Evolutionary conservation across 192 early-diverging fungal genomes (phyloP), one percentile per base, ranked within the genome.

Genomic region (Dissophora globulifera): DNA sequence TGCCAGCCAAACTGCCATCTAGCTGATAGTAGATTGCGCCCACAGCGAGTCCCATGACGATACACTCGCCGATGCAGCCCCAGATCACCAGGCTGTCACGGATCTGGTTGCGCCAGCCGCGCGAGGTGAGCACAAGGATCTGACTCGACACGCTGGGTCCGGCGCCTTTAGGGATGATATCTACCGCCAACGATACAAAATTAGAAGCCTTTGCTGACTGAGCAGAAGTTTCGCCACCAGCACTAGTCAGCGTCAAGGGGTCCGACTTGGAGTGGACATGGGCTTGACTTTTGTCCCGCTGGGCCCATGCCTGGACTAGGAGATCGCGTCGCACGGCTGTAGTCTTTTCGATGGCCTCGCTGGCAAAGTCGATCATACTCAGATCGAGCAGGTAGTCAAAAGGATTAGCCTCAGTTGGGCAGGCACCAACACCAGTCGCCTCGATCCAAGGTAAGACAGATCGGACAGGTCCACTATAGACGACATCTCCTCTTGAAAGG

Each of bases 361-460:
- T 75, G 12, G 71, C 71, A 35, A 75, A 75, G 19, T 75, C 71
- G 5, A 75, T 60, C 71, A 75, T 75, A 13, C 71, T 75, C 23
- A 75, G 27, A 23, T 76, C 72, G 30, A 76, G 52, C 8, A 76
- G 46, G 46, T 76, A 76, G 35, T 76, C 72, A 26, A 76, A 76
- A 8, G 72, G 72, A 27, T 76, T 76, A 16, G 64, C 64, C 7
- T 61, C 72, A 1, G 50, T 45, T n/a, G 72, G 72, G 51, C 72
- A 76, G 29, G 63, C 27, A 23, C 63, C 64, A 0, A 76, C 45
- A 4, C 72, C 64, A 11, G 46, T 60, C 1, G 58, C 54, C 38
- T 76, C 72, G 17, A 76, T 67, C 63, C 63, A 76, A 4, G 72
- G 63, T 6, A 76, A 57, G 22, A 67, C 72, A 17, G 72, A 76